Base-by-base conservation (phyloP, 768 basidiomycete genomes). In the Mycena epipterygia region DNA sequence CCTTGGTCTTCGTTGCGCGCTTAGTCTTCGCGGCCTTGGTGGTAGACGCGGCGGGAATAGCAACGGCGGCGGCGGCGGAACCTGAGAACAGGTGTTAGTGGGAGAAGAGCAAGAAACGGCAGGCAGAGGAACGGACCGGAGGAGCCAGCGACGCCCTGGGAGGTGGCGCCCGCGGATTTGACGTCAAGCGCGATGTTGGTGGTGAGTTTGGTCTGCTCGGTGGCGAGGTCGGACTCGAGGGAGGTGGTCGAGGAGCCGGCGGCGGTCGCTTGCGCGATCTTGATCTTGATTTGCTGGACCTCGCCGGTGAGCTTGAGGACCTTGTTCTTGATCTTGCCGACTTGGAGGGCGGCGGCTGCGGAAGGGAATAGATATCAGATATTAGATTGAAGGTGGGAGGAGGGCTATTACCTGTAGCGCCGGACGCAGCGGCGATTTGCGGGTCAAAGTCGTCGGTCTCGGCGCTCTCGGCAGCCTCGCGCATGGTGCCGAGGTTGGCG, bases 301-400 rank as follows among this genome's bases (percentile, higher is more conserved):
- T 79, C 77, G 23, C 79, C 83, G 59, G 82, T 83, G 61, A 85
- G 77, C 76, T 85, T 85, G 30, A 85, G 73, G 23, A 85, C 84
- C 78, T 85, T 85, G 80, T 85, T 85, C 83, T 85, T 81, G 70
- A 80, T 84, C 79, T 84, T 84, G 33, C 84, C 84, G 65, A 75
- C 75, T 60, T 77, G 72, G 41, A 85, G 80, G 4, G 81, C 83
- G 42, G 67, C 76, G 39, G 82, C 82, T 80, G 49, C n/a, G 21
- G 2, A 37, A n/a, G n/a, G n/a, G n/a, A n/a, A n/a, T n/a, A n/a
- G n/a, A n/a, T n/a, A n/a, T n/a, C n/a, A n/a, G n/a, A n/a, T n/a
- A n/a, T n/a, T n/a, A n/a, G n/a, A n/a, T n/a, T n/a, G n/a, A n/a
- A n/a, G n/a, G n/a, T n/a, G n/a, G n/a, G n/a, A n/a, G 32, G 55